Percentiles rank a stretch among this genome's conserved stretches.
Conservation (phyloP, 805 yeast species). For the Clavispora vitiphila region DNA sequence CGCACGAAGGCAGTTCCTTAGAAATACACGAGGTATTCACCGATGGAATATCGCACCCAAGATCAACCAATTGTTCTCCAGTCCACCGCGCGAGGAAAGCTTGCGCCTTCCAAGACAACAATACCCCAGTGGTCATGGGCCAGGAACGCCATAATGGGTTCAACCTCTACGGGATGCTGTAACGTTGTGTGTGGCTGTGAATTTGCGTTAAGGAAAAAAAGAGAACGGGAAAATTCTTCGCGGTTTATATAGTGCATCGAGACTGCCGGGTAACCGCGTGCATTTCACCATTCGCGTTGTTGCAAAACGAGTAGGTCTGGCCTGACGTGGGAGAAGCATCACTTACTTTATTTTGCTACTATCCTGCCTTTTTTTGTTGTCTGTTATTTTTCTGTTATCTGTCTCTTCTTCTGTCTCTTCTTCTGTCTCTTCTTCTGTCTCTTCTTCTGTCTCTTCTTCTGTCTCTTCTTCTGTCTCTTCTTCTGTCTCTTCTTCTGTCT, state of each 20-base stretch:
- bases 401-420: too few species aligned
- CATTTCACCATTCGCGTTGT: neutral
- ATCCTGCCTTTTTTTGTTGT: too few species aligned
- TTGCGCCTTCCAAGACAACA: conserved; percentile 34
- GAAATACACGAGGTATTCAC: conserved; percentile 42
- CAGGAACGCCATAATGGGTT: conserved; percentile 58
- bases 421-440: too few species aligned
- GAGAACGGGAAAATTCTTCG: conserved; percentile 3
- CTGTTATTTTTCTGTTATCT: too few species aligned
- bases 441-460: too few species aligned
- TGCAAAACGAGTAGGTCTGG: neutral
- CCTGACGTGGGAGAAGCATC: too few species aligned
- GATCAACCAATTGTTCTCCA: conserved; percentile 60
- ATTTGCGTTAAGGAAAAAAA: conserved; percentile 47
- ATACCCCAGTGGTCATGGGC: conserved; percentile 66
- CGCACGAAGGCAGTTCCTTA: conserved; percentile 72
- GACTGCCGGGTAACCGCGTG: conserved; percentile 25
- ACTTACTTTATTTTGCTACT: too few species aligned
- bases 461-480: too few species aligned
- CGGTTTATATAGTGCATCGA: conserved; percentile 12
- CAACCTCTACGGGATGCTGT: conserved; percentile 69
- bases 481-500: too few species aligned
- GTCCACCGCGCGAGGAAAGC: conserved; percentile 41
- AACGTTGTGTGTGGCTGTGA: conserved; percentile 59
- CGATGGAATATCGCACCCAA: conserved; percentile 72